Evolutionary conservation across 352 stramenopile species (phyloP).

Genomic region (Globisporangium canariense): DNA sequence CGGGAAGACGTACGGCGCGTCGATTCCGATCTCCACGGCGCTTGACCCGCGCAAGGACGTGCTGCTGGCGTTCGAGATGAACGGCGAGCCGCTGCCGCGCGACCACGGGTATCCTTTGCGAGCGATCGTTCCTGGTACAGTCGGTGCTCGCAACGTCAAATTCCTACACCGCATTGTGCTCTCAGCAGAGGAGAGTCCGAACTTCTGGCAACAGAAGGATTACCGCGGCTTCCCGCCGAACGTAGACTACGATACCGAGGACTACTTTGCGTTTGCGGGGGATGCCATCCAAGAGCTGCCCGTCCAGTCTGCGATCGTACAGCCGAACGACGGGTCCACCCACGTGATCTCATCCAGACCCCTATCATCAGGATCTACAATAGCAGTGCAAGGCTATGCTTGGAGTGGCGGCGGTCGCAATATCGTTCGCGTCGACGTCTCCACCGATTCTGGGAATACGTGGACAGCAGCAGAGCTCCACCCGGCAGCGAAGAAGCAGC

Average conservation of each 20-base stretch:
- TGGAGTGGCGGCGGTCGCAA: constrained; percentile 93
- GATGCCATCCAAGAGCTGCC: constrained; percentile 91
- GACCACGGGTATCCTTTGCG: constrained; percentile 94
- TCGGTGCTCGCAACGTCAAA: constrained; percentile 92
- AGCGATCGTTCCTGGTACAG: constrained; percentile 88
- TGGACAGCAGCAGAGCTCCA: constrained; percentile 89
- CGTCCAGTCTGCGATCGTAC: constrained; percentile 87
- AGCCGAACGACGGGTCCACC: constrained; percentile 65
- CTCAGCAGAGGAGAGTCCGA: constrained; percentile 71
- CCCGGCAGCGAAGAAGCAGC: constrained; percentile 76
- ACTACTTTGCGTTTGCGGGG: constrained; percentile 79
- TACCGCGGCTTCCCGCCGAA: constrained; percentile 89
- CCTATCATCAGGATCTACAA: constrained; percentile 20
- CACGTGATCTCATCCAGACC: constrained; percentile 37
- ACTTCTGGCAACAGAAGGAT: constrained; percentile 91
- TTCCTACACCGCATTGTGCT: constrained; percentile 89
- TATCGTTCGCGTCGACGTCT: constrained; percentile 96
- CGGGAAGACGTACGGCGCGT: constrained; percentile 49
- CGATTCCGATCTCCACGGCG: constrained; percentile 87
- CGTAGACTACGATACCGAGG: constrained; percentile 78
- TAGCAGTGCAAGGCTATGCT: constrained; percentile 91
- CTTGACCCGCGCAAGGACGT: constrained; percentile 86
- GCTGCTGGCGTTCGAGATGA: constrained; percentile 95
- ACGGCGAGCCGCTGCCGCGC: constrained; percentile 70
- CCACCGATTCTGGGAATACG: constrained; percentile 90